Conservation (phyloP, 2,329 filamentous ascomycete genomes). For the Alternaria burnsii region DNA sequence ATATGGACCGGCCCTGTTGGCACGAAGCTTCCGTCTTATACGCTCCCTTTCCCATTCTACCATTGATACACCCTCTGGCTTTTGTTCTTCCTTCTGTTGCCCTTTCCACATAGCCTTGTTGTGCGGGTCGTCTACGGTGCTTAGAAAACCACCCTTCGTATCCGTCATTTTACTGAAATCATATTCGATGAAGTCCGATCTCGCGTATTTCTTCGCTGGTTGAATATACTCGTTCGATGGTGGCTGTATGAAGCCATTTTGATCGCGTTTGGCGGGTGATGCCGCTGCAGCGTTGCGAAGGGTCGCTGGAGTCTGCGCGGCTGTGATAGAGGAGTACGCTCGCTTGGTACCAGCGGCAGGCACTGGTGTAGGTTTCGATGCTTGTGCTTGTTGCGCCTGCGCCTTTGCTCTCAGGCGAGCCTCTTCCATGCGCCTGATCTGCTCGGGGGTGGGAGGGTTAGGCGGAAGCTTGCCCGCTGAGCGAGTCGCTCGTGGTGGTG, state of each 20-base stretch:
- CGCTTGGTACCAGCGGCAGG: constrained; percentile 72
- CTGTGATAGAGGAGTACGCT: constrained; percentile 69
- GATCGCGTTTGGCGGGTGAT: constrained; percentile 47
- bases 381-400: constrained; percentile 61
- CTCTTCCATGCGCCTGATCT: constrained; percentile 75
- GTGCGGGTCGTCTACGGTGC: constrained; percentile 88
- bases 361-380: constrained; percentile 33
- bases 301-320: constrained; percentile 63
- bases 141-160: constrained; percentile 94
- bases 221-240: constrained; percentile 65
- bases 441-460: constrained; percentile 66
- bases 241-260: constrained; percentile 47
- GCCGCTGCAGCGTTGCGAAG: constrained; percentile 70
- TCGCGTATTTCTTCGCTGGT: constrained; percentile 86
- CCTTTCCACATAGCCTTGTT: constrained; percentile 72
- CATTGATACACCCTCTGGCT: constrained; percentile 86
- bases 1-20: constrained; percentile 80
- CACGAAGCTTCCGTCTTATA: constrained; percentile 74
- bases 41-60: constrained; percentile 91
- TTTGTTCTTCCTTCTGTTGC: constrained; percentile 63
- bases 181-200: constrained; percentile 84
- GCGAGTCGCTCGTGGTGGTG: constrained; percentile 56
- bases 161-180: constrained; percentile 98
- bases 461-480: constrained; percentile 53
- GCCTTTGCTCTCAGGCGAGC: constrained; percentile 90